Evolutionary conservation across 2,329 filamentous ascomycete species (phyloP), one percentile per base, ranked within the genome.

Genomic region (Fusarium pininemorale): DNA sequence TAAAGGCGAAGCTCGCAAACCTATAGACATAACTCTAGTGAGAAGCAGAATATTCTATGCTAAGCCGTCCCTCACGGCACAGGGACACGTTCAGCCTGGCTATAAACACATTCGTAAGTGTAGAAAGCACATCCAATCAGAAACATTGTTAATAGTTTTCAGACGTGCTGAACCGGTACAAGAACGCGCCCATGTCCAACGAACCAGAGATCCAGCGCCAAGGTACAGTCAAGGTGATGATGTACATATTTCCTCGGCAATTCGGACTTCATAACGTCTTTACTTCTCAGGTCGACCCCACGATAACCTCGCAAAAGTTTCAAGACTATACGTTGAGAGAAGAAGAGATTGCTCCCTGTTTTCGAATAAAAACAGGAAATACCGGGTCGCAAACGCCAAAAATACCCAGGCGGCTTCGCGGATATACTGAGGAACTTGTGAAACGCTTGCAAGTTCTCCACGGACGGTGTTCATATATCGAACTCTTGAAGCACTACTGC

Each of bases 211-310:
- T 82, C 15, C 55, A 69, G 41, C 66, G 67, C n/a, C 68, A 66
- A 18, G 88, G 92, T 71, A 93, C 91, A 0, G 79, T 90, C 16
- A 93, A 93, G 75, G 83, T 97, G 26, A 90, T 98, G 89, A 96
- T 96, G 86, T 96, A 98, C 81, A 91, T 99, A 3, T 99, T 99
- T 76, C 96, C 96, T 38, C 88, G 92, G 16, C 95, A 98, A 78
- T 98, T 98, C 79, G 90, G 90, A 20, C 85, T 99, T 7, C 94
- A 97, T 79, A 99, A 98, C 81, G 94, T 93, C n/a, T 98, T 98
- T 80, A 94, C 91, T 0, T 93, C 91, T 10, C 83, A 85, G 7
- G 87, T 92, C 22, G 88, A 96, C 79, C 80, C 79, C 28, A 87
- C 83, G 55, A 89, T 93, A 77, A 96, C 92, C 0, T 85, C 90